Conservation (phyloP, 2,329 filamentous ascomycete species). For the Drechslerella coelobrocha region DNA sequence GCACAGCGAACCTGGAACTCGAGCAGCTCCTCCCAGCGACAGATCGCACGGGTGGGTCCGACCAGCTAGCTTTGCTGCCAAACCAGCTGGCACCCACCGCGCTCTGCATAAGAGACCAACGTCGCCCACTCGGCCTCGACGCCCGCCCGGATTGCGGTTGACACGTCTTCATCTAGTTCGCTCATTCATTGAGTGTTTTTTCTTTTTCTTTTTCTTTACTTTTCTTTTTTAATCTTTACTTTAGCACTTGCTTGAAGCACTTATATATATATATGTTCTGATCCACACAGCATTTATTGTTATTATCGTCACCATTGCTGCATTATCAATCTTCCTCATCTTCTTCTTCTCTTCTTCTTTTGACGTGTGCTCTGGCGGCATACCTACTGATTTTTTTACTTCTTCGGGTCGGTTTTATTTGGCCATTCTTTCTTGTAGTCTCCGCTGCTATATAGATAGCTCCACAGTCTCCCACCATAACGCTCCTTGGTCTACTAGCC, state of each 20-base stretch:
- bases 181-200: slow-evolving; percentile 17
- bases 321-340: too few species aligned
- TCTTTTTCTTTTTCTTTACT: slow-evolving; percentile 31
- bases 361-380: background rate
- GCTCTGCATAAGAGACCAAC: slow-evolving; percentile 44
- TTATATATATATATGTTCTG: too few species aligned
- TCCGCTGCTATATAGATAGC: too few species aligned
- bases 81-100: slow-evolving; percentile 35
- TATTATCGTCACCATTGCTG: background rate
- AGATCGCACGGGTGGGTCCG: background rate
- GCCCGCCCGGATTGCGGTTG: slow-evolving; percentile 23
- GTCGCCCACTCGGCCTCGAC: slow-evolving; percentile 37
- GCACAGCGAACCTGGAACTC: background rate
- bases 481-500: slow-evolving; percentile 11
- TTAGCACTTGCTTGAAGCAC: slow-evolving; percentile 22
- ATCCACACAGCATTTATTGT: background rate
- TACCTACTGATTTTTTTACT: background rate
- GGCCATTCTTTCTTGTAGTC: too few species aligned
- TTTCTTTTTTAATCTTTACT: slow-evolving; percentile 30
- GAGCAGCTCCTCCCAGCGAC: too few species aligned
- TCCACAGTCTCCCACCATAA: background rate
- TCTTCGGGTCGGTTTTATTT: background rate
- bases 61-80: slow-evolving; percentile 8
- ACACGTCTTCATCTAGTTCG: slow-evolving; percentile 27
- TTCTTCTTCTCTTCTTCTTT: slow-evolving; percentile 4